A percentile compares a stretch with the other conserved stretches of the same genome.
Conservation (phyloP, 2,329 filamentous ascomycete species). For the Hypoxylon sp. region DNA sequence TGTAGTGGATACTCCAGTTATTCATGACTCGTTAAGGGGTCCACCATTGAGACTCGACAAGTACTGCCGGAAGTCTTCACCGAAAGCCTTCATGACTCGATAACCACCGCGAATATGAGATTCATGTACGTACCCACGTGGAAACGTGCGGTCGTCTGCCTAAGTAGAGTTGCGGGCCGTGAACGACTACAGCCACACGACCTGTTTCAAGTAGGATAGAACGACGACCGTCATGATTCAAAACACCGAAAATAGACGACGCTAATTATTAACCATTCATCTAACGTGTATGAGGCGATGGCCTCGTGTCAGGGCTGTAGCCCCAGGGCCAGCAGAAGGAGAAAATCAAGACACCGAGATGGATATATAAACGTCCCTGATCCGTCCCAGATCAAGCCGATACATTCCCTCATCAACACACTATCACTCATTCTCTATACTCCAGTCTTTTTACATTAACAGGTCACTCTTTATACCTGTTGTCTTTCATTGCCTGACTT, state of each 20-base stretch:
- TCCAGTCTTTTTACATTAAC: conserved; percentile 21
- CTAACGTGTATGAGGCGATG: conserved; percentile 13
- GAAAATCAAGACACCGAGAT: neutral
- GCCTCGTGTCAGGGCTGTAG: conserved; percentile 2
- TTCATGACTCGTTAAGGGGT: conserved; percentile 19
- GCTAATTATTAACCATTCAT: neutral
- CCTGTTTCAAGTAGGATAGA: conserved; percentile 14
- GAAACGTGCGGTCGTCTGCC: neutral
- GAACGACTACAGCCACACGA: neutral
- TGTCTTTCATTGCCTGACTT: conserved; percentile 18
- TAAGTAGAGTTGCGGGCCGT: neutral
- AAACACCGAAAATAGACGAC: neutral
- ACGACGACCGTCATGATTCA: conserved; percentile 21
- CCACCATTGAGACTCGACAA: neutral
- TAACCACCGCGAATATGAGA: neutral
- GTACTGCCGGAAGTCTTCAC: conserved; percentile 1
- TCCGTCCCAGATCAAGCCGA: neutral
- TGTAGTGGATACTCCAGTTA: conserved; percentile 11
- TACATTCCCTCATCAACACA: conserved; percentile 11
- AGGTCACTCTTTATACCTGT: conserved; percentile 30
- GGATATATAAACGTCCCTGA: conserved; percentile 22
- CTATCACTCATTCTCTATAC: conserved; percentile 27
- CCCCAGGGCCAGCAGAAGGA: neutral
- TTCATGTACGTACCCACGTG: conserved; percentile 3
- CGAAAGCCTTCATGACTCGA: conserved; percentile 13